These are phyloP conservation scores for Yarrowia hollandica DNA, from an alignment of 805 yeast genomes.

Conservation along the genomic window DNA sequence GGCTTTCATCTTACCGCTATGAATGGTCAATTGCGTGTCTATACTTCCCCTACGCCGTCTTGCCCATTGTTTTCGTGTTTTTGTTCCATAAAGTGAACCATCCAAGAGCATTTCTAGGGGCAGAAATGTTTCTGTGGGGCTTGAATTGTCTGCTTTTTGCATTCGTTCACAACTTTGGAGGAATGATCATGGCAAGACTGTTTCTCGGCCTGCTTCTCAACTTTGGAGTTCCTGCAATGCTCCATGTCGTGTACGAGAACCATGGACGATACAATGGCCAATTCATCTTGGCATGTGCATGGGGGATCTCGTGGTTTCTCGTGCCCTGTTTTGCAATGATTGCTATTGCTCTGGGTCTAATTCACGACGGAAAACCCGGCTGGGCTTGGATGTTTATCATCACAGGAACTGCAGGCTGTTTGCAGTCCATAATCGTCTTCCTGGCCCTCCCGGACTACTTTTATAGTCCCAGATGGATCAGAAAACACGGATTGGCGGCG, in stretches of 20 bases:
- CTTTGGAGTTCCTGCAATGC: background rate
- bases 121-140: slow-evolving; percentile 9
- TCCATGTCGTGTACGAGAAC: background rate
- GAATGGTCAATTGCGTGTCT: background rate
- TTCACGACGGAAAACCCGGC: slow-evolving; percentile 9
- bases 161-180: background rate
- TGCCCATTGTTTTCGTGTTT: background rate
- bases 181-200: background rate
- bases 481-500: background rate
- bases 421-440: background rate
- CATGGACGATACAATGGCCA: slow-evolving; percentile 2
- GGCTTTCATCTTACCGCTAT: background rate
- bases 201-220: background rate
- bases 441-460: background rate
- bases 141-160: slow-evolving; percentile 1
- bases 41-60: background rate
- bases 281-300: background rate
- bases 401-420: background rate
- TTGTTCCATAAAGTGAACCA: slow-evolving; percentile 1
- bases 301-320: slow-evolving; percentile 7
- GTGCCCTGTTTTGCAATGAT: slow-evolving; percentile 7
- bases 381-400: slow-evolving; percentile 9
- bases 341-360: background rate
- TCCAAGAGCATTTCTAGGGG: background rate
- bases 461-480: background rate